A percentile compares a stretch with the other conserved stretches of the same genome.
Conservation (phyloP, 495 filamentous ascomycete genomes). For the Penicillium odoratum region DNA sequence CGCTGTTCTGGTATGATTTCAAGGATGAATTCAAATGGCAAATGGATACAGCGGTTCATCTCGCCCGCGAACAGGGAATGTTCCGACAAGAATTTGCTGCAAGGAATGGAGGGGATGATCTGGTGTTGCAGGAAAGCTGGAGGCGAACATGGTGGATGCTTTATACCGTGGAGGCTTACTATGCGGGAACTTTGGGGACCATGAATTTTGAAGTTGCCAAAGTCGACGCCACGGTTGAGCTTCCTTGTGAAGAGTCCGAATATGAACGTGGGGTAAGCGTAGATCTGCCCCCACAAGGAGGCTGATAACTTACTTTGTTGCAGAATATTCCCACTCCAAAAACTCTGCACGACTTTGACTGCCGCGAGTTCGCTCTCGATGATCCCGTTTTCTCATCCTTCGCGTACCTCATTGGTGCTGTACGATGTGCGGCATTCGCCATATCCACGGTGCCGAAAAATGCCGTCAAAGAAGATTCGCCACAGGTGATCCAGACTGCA, state of each 20-base stretch:
- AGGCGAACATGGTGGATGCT: slow-evolving; percentile 41
- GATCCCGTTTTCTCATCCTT: slow-evolving; percentile 74
- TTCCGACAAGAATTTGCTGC: slow-evolving; percentile 20
- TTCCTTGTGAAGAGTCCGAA: slow-evolving; percentile 79
- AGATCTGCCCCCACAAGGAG: neutral
- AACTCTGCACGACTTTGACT: slow-evolving; percentile 70
- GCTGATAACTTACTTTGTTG: neutral
- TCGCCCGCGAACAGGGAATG: slow-evolving; percentile 40
- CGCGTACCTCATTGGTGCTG: slow-evolving; percentile 65
- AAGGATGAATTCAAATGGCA: slow-evolving; percentile 24
- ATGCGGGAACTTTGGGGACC: slow-evolving; percentile 31
- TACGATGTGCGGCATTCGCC: slow-evolving; percentile 31
- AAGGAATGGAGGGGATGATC: slow-evolving; percentile 20
- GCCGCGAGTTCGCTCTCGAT: slow-evolving; percentile 61
- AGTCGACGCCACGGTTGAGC: slow-evolving; percentile 55
- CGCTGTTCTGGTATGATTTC: slow-evolving; percentile 33
- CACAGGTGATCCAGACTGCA: slow-evolving; percentile 25
- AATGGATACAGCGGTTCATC: slow-evolving; percentile 27
- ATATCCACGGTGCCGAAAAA: slow-evolving; percentile 24
- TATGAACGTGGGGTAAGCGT: slow-evolving; percentile 62
- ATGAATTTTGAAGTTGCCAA: slow-evolving; percentile 52
- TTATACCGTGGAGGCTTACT: slow-evolving; percentile 32
- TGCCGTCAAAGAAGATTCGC: slow-evolving; percentile 24
- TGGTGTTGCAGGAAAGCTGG: slow-evolving; percentile 31
- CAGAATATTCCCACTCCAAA: slow-evolving; percentile 62